Base-by-base conservation (phyloP, 306 rosid genomes). In the Mucuna pruriens region DNA sequence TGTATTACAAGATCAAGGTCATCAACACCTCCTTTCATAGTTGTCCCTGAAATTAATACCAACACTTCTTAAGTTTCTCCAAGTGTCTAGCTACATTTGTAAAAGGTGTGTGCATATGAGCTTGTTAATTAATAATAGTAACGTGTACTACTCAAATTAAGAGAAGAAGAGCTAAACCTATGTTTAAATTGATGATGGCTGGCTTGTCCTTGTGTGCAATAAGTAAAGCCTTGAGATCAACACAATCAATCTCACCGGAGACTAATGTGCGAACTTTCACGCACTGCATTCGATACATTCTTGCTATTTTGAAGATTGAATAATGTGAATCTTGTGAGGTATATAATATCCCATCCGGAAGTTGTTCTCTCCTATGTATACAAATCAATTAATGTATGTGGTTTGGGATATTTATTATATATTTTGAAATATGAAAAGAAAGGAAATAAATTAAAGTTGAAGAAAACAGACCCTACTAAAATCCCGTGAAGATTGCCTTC, bases 401-500 rank as follows among this genome's bases (percentile, higher is more conserved):
- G 7, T 26, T 31, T 29, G 4, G 2, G 29, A 62, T 75, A 25
- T 20, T 2, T 5, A 48, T 13, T 49, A 49, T 51, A n/a, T n/a
- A n/a, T n/a, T n/a, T n/a, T n/a, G n/a, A n/a, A n/a, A n/a, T n/a
- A n/a, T n/a, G n/a, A n/a, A n/a, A n/a, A n/a, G n/a, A n/a, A n/a
- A n/a, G n/a, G n/a, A n/a, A n/a, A n/a, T n/a, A n/a, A n/a, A n/a
- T n/a, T n/a, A n/a, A n/a, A n/a, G n/a, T n/a, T n/a, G n/a, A n/a
- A n/a, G n/a, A n/a, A n/a, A n/a, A n/a, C n/a, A n/a, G n/a, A n/a
- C 94, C 97, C 95, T 3, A 89, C 78, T 58, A 92, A 84, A 63
- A 90, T 86, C 9, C 95, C 97, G 57, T 89, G 92, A 33, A 92
- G 88, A 72, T 92, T 92, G 20, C 97, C 97, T 84, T 92, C 97